A percentile compares a stretch with the other conserved stretches of the same genome.
Evolutionary conservation across 2,329 filamentous ascomycete genomes (phyloP).

Genomic region (Septoria linicola): DNA sequence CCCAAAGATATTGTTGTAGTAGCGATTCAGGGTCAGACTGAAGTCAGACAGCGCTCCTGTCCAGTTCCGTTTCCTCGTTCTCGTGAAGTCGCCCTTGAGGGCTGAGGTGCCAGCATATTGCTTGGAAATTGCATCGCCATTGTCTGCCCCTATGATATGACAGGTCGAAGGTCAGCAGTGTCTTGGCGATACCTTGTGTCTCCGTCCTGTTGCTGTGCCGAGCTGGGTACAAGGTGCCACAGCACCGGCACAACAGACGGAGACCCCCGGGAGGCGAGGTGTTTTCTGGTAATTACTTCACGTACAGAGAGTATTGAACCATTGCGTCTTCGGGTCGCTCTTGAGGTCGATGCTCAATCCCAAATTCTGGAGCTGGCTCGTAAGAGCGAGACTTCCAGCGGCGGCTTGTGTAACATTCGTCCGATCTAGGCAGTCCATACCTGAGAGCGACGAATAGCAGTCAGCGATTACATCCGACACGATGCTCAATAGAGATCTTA

Average conservation of each 20-base stretch:
- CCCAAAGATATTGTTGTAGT: conserved; percentile 86
- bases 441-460: too few species aligned
- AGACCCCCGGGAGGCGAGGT: too few species aligned
- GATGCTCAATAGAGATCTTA: too few species aligned
- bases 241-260: too few species aligned
- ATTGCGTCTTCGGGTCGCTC: conserved; percentile 73
- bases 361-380: conserved; percentile 72
- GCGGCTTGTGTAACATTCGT: conserved; percentile 96
- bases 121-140: conserved; percentile 91
- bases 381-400: conserved; percentile 78
- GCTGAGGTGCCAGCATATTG: conserved; percentile 95
- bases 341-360: conserved; percentile 75
- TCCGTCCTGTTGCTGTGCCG: too few species aligned
- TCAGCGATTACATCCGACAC: too few species aligned
- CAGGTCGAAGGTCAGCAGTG: too few species aligned
- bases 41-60: conserved; percentile 89
- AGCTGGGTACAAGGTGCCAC: too few species aligned
- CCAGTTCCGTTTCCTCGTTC: conserved; percentile 86
- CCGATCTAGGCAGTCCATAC: conserved; percentile 97
- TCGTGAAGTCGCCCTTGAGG: conserved; percentile 93
- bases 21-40: conserved; percentile 78
- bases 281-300: too few species aligned
- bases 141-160: too few species aligned
- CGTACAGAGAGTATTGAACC: conserved; percentile 97
- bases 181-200: too few species aligned